Conservation (phyloP, 148 eudicot species). For the Chenopodium album region DNA sequence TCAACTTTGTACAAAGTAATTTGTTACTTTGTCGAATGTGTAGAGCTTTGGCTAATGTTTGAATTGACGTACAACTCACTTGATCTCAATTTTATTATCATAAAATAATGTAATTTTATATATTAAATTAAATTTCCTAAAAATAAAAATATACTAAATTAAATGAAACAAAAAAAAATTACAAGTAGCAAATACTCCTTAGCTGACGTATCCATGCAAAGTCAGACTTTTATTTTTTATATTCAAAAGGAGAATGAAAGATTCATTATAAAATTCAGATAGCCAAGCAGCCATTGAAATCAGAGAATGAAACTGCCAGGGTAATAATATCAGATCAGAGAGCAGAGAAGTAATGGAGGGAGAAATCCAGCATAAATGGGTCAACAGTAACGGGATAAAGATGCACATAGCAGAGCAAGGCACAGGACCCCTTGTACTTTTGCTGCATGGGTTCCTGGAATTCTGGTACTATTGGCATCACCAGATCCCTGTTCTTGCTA, state of each 20-base stretch:
- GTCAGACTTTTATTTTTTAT: neutral
- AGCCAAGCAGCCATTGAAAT: neutral
- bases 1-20: too few species aligned
- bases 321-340: neutral
- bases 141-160: too few species aligned
- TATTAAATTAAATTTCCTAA: too few species aligned
- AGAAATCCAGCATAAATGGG: conserved; percentile 32
- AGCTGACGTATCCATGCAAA: neutral
- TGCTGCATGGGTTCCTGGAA: conserved; percentile 65
- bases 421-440: conserved; percentile 46
- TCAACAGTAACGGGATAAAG: conserved; percentile 47
- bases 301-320: neutral
- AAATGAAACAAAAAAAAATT: too few species aligned
- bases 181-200: neutral
- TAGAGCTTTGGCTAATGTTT: too few species aligned
- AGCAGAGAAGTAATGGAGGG: conserved; percentile 5
- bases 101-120: too few species aligned
- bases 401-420: conserved; percentile 51
- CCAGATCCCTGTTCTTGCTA: conserved; percentile 46
- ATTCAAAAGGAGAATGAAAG: neutral
- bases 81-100: too few species aligned
- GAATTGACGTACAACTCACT: too few species aligned
- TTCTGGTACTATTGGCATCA: conserved; percentile 63
- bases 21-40: too few species aligned
- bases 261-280: neutral